Base-by-base conservation (phyloP, 441 rosid species). In the Theobroma grandiflorum region DNA sequence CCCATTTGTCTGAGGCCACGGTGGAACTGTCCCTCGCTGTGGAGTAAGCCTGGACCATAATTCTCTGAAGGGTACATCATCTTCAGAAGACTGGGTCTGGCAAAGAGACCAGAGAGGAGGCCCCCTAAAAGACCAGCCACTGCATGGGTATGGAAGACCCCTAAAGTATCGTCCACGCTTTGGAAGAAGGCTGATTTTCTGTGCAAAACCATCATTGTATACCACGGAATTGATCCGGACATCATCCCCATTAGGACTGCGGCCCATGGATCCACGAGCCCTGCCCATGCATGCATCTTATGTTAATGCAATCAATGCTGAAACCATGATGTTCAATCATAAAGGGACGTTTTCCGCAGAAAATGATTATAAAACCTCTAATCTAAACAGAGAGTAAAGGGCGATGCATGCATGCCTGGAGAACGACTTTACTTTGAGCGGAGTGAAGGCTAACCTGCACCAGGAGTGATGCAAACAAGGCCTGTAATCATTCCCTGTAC, bases 381-480 rank as follows among this genome's bases (percentile, higher is more conserved):
- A 15, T 16, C 57, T 52, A 12, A 15, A 52, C 4, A 52, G 57
- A 12, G 22, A 18, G 62, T 57, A n/a, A 64, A 62, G 66, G 11
- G 66, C 12, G 38, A 64, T 26, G 1, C 31, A 26, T 26, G 31
- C 50, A 66, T 8, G 50, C 50, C 49, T 9, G 50, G 16, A n/a
- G 33, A 66, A 42, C 40, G 33, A 66, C 33, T 18, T 8, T 40
- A 18, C 20, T 15, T 42, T 67, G 68, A 35, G 10, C 20, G 5
- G 55, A 14, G 37, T 45, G 38, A 45, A 26, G 43, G 43, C 67
- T 55, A 18, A 90, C 93, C 91, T 80, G 91, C 93, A 1, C 85
- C 93, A 0, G 93, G 95, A 1, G 95, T 89, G 83, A 91, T 90
- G 80, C 93, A 91, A 81, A 89, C 93, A 4, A 90, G 93, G 63